Evolutionary conservation across 2,329 filamentous ascomycete genomes (phyloP), one percentile per base, ranked within the genome.

Genomic region (Exutisphaerella laricina): DNA sequence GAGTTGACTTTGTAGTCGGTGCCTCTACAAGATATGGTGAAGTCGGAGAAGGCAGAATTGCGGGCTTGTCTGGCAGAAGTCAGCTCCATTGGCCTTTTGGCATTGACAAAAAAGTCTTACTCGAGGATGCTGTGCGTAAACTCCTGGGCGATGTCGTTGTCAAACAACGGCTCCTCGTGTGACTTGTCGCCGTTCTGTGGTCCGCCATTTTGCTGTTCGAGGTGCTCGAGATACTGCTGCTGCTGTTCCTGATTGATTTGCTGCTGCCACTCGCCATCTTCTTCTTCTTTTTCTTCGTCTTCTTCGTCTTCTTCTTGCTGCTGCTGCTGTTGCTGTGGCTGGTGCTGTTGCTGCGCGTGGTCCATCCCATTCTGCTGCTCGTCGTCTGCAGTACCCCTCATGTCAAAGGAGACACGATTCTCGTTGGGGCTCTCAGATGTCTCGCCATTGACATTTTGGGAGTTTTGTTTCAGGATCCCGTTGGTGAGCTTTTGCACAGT

Each of bases 1-100:
- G 30, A 17, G 21, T 39, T 28, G 23, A 48, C 41, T 9, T 42
- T 20, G 26, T 41, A 36, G 7, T 45, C 43, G n/a, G 38, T 41
- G 23, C 31, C 36, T 12, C 31, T 18, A 26, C 33, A 39, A 12
- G 29, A 22, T 14, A 48, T 41, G n/a, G 41, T 41, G 23, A 44
- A 48, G 32, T 48, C 45, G 17, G 20, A 20, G 33, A 21, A 35
- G 8, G 33, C 18, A 3, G 17, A 5, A 20, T 35, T 13, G 20
- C 33, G 33, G n/a, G 33, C 20, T 35, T 35, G 33, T 22, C 33
- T 35, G 20, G 4, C 6, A 33, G 14, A 33, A 18, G n/a, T 5
- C 14, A 18, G 8, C 30, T 17, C n/a, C n/a, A n/a, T n/a, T n/a
- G n/a, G n/a, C n/a, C n/a, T n/a, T n/a, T n/a, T n/a, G n/a, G n/a